phyloP scores from a whole-genome alignment of 495 filamentous ascomycete species.

The Aspergillus haitiensis region DNA sequence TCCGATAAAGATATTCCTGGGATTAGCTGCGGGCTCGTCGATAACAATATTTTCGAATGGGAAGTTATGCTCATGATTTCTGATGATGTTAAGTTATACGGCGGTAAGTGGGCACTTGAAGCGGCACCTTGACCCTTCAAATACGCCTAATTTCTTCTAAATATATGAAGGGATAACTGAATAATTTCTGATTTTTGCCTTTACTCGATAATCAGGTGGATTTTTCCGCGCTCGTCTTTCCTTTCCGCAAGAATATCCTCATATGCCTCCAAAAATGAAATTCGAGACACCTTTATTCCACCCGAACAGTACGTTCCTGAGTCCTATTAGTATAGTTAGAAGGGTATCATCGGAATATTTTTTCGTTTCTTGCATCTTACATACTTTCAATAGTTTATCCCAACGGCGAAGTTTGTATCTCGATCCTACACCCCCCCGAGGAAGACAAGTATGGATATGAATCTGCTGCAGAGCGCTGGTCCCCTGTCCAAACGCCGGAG shows the following conservation, averaged over 20 bases:
- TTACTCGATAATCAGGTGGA: constrained; percentile 56
- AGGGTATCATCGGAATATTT: background rate
- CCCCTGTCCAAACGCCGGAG: constrained; percentile 95
- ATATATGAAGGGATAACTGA: background rate
- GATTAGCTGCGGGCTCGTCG: constrained; percentile 87
- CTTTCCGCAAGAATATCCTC: constrained; percentile 84
- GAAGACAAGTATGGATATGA: constrained; percentile 97
- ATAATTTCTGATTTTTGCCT: constrained; percentile 5
- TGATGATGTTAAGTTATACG: constrained; percentile 95
- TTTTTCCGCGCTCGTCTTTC: constrained; percentile 81
- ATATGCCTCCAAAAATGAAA: constrained; percentile 85
- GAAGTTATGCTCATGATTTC: constrained; percentile 99
- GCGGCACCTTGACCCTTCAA: background rate
- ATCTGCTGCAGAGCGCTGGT: constrained; percentile 88
- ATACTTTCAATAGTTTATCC: constrained; percentile 62
- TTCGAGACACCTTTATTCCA: constrained; percentile 92
- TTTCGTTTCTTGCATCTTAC: background rate
- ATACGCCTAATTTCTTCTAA: background rate
- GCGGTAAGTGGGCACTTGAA: constrained; percentile 55
- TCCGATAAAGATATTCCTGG: constrained; percentile 86
- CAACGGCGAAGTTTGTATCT: constrained; percentile 90
- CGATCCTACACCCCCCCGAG: constrained; percentile 93
- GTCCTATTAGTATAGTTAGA: background rate
- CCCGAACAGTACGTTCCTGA: constrained; percentile 67
- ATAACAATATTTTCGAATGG: constrained; percentile 96